Evolutionary conservation across 2,329 filamentous ascomycete species (phyloP).

Genomic region (Ceratocystis alfenasii): DNA sequence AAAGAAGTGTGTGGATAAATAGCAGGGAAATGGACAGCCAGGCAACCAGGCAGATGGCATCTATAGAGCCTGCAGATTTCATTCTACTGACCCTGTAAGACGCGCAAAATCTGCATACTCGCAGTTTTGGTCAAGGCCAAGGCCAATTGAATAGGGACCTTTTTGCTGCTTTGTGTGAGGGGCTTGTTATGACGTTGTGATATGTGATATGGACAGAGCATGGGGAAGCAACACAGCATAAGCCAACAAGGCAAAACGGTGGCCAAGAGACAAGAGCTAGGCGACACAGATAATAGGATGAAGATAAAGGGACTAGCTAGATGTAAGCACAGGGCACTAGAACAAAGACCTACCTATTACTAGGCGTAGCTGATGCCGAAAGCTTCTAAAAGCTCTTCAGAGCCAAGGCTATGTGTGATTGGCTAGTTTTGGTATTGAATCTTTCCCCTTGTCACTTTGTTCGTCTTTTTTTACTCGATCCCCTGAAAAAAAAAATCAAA

Average conservation of each 20-base stretch:
- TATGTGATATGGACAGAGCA: background rate
- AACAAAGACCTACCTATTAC: background rate
- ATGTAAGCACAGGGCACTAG: background rate
- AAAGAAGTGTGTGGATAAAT: background rate
- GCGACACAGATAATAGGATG: background rate
- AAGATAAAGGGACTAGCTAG: background rate
- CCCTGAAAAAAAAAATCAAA: conserved; percentile 2
- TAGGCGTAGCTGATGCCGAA: too few species aligned
- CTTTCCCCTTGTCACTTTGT: background rate
- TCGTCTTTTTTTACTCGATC: background rate
- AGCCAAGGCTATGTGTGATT: background rate
- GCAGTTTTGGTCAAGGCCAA: too few species aligned
- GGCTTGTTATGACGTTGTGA: background rate
- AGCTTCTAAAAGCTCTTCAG: background rate
- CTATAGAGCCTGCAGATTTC: conserved; percentile 7
- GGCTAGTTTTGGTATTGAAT: background rate
- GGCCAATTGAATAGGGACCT: background rate
- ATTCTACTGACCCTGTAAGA: background rate
- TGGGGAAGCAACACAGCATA: background rate
- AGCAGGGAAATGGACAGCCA: background rate
- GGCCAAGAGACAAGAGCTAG: background rate
- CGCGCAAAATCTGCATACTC: background rate
- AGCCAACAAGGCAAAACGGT: background rate
- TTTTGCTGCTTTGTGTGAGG: background rate
- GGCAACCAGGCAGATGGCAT: background rate